Evolutionary conservation across 257 asterid species (phyloP).

Genomic region (Lantana camara): DNA sequence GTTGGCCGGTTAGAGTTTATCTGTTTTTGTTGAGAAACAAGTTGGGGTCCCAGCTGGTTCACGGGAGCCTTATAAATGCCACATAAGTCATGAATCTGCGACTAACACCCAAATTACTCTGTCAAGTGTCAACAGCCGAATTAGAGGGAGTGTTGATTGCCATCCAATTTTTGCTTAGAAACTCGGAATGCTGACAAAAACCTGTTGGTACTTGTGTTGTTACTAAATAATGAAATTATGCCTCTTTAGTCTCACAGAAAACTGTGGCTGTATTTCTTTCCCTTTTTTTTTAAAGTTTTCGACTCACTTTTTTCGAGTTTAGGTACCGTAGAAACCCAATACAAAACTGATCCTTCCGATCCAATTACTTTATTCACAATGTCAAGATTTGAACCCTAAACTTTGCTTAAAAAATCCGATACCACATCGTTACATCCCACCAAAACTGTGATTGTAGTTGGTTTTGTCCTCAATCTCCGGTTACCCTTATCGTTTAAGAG

Average conservation of each 20-base stretch:
- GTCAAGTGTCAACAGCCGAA: not conserved
- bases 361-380: too few relatives aligned
- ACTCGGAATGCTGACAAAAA: not conserved
- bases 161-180: constrained; percentile 3
- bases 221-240: too few relatives aligned
- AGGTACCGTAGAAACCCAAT: too few relatives aligned
- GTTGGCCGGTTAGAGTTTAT: not conserved
- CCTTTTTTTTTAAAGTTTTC: too few relatives aligned
- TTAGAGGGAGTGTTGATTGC: constrained; percentile 13
- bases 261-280: too few relatives aligned
- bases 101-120: not conserved
- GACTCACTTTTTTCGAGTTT: too few relatives aligned
- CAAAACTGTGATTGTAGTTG: not conserved
- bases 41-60: constrained; percentile 51
- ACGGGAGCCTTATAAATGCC: constrained; percentile 45
- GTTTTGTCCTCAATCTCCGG: not conserved
- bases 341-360: too few relatives aligned
- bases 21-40: not conserved
- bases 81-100: constrained; percentile 27
- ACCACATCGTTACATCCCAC: too few relatives aligned
- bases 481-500: not conserved
- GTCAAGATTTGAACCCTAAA: too few relatives aligned
- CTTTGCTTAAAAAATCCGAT: too few relatives aligned
- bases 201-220: too few relatives aligned
- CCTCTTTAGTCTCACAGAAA: too few relatives aligned